Percentiles rank a stretch among this genome's conserved stretches.
phyloP scores from a whole-genome alignment of 2,329 filamentous ascomycete species.

The Alternaria viburni region DNA sequence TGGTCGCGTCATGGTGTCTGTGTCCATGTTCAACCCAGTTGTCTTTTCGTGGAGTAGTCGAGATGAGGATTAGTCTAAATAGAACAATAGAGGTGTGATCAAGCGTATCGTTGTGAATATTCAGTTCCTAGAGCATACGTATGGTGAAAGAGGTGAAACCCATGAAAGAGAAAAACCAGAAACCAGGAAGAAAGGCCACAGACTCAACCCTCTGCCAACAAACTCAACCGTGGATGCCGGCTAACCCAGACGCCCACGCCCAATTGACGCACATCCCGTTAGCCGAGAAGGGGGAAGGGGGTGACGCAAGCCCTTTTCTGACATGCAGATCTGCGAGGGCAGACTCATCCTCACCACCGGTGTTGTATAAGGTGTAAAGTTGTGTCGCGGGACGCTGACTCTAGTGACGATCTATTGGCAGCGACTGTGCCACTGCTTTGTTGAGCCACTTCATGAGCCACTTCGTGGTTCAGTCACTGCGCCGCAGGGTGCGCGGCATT shows the following conservation, averaged over 20 bases:
- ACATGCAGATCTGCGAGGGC: slow-evolving; percentile 5
- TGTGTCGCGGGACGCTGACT: neutral
- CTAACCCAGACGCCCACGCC: slow-evolving; percentile 4
- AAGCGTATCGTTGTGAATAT: neutral
- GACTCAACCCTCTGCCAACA: slow-evolving; percentile 1
- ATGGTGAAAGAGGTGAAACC: neutral
- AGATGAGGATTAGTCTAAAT: neutral
- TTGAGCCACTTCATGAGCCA: slow-evolving; percentile 12
- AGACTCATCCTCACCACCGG: neutral
- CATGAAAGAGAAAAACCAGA: neutral
- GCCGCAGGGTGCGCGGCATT: slow-evolving; percentile 7
- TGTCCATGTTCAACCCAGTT: neutral
- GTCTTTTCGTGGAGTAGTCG: neutral
- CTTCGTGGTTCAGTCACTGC: slow-evolving; percentile 19
- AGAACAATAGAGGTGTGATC: neutral
- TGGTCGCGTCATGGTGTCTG: slow-evolving; percentile 8
- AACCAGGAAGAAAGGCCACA: slow-evolving; percentile 1
- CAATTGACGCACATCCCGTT: slow-evolving; percentile 11
- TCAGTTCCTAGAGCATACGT: neutral
- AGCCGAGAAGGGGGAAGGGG: slow-evolving; percentile 1
- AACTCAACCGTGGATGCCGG: neutral
- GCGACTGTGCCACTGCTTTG: slow-evolving; percentile 13
- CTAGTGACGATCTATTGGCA: slow-evolving; percentile 1
- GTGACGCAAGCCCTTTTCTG: slow-evolving; percentile 15
- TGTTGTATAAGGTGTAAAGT: neutral